Evolutionary conservation across 345 rosid genomes (phyloP), one percentile per base, ranked within the genome.

Genomic region (Stellera chamaejasme): DNA sequence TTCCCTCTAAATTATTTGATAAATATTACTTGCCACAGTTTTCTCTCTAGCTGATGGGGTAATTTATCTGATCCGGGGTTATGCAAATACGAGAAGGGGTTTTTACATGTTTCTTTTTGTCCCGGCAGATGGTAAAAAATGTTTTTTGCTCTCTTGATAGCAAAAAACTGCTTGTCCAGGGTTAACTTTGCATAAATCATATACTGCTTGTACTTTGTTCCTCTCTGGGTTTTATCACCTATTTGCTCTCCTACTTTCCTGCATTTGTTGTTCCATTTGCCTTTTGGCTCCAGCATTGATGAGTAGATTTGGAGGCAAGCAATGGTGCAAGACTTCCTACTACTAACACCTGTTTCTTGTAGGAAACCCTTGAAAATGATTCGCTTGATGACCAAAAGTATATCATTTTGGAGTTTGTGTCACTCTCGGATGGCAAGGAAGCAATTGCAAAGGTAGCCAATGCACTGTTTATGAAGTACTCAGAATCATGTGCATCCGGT

Each of bases 381-480:
- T 36, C 39, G 19, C 63, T 56, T 2, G 58, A 50, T 50, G 69
- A 66, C 11, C 42, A 23, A 56, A 71, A 79, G 28, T 56, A 32
- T 27, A 72, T 79, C 72, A 74, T 63, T 28, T 28, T 92, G 56
- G 98, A 89, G 61, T 82, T 89, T 53, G 74, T 77, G 60, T 93
- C 99, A 15, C 58, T 62, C 19, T 77, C 92, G 5, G 88, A 87
- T 68, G 89, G 89, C 47, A 93, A 89, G 77, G 96, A 83, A 70
- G 90, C 96, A 49, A 72, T 93, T 45, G 80, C 72, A 45, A 87
- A 76, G 71, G 99, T 94, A 55, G 96, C 97, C 56, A 93, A 89
- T 68, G 55, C 84, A 66, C 85, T 87, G 55, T 75, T 86, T 26
- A 48, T 54, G 65, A 72, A 66, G 74, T 74, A 79, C 58, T 25